Conservation (phyloP, 306 rosid genomes). For the Begonia masoniana region DNA sequence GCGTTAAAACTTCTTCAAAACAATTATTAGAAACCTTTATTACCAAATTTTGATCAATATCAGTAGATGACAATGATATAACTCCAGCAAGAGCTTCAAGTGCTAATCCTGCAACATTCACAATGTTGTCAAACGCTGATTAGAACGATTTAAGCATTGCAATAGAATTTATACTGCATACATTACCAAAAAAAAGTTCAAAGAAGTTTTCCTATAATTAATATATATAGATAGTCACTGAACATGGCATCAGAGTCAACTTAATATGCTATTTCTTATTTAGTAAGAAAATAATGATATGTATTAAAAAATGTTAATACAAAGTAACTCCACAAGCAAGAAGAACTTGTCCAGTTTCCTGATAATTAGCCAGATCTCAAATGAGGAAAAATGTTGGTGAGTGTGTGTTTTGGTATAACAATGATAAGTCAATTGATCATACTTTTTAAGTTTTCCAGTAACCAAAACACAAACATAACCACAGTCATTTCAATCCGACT, state of each 20-base stretch:
- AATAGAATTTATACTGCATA: too few relatives aligned
- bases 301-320: too few relatives aligned
- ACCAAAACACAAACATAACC: neutral
- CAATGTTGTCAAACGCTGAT: neutral
- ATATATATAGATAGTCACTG: neutral
- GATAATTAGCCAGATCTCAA: too few relatives aligned
- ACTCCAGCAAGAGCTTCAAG: constrained; percentile 92
- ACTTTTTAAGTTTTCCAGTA: too few relatives aligned
- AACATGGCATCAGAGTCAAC: too few relatives aligned
- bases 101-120: constrained; percentile 55
- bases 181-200: neutral
- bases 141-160: neutral
- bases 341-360: too few relatives aligned
- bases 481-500: neutral
- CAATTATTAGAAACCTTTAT: constrained; percentile 6
- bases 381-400: too few relatives aligned
- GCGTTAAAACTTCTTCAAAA: neutral
- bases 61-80: constrained; percentile 71
- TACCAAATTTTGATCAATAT: constrained; percentile 70
- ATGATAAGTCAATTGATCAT: too few relatives aligned
- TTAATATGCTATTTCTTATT: too few relatives aligned
- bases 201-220: neutral
- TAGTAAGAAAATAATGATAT: too few relatives aligned
- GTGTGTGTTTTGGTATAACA: too few relatives aligned
- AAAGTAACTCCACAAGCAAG: too few relatives aligned